Evolutionary conservation across 805 yeast species (phyloP).

Genomic region (Teunomyces lycoperdinae): DNA sequence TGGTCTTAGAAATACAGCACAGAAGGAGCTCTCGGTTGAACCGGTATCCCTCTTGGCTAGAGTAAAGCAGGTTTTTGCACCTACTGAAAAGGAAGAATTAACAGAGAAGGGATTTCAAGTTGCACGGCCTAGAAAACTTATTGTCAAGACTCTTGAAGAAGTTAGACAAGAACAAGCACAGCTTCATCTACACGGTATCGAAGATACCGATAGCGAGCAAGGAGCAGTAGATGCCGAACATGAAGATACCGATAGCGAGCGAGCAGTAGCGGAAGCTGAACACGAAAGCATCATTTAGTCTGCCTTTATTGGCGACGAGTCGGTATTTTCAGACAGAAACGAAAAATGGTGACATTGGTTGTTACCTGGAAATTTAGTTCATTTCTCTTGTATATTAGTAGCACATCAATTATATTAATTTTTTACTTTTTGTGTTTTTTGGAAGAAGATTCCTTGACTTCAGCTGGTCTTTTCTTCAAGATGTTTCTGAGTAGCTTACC

Average conservation of each 20-base stretch:
- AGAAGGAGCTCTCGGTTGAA: background rate
- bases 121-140: constrained; percentile 32
- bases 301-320: background rate
- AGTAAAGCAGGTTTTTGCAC: background rate
- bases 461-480: constrained; percentile 42
- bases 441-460: constrained; percentile 2
- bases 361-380: background rate
- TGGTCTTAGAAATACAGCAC: background rate
- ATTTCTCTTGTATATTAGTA: background rate
- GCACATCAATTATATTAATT: background rate
- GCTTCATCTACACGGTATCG: background rate
- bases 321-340: background rate
- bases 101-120: constrained; percentile 31
- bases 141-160: constrained; percentile 18
- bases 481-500: constrained; percentile 58
- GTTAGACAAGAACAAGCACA: background rate
- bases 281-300: background rate
- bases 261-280: background rate
- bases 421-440: constrained; percentile 5
- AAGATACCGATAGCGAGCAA: background rate
- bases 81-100: background rate
- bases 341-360: background rate
- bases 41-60: background rate
- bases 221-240: background rate
- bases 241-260: background rate